A percentile compares a stretch with the other conserved stretches of the same genome.
Evolutionary conservation across 805 yeast species (phyloP).

Genomic region (Yarrowia phangngaensis): DNA sequence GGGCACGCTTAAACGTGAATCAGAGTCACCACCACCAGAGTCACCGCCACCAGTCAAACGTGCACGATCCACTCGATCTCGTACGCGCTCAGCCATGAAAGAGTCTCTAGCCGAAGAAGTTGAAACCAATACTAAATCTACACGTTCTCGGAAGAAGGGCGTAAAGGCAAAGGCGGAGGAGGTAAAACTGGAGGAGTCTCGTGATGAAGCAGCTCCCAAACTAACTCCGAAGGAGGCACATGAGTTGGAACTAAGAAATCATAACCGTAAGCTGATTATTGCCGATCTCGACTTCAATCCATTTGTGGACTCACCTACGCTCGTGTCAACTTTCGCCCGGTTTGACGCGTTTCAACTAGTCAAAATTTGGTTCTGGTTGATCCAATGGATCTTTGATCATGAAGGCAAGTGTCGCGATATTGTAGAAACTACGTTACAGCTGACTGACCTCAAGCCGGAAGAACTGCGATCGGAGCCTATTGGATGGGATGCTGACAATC

Average conservation of each 20-base stretch:
- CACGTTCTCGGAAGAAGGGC: too few relatives aligned
- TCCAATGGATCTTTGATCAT: conserved; percentile 30
- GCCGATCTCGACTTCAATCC: conserved; percentile 9
- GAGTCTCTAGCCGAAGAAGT: too few relatives aligned
- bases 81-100: too few relatives aligned
- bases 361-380: conserved; percentile 29
- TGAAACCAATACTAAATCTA: too few relatives aligned
- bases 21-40: background rate
- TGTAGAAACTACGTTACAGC: background rate
- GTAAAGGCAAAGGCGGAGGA: background rate
- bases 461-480: conserved; percentile 9
- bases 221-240: background rate
- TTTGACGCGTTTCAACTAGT: conserved; percentile 3
- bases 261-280: background rate
- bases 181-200: background rate
- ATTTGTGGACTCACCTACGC: background rate
- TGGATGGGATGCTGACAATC: conserved; percentile 5
- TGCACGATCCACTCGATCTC: conserved; percentile 7
- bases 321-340: background rate
- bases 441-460: conserved; percentile 3
- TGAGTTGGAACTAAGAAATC: background rate
- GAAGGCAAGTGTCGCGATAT: conserved; percentile 19
- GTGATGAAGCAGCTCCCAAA: background rate
- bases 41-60: conserved; percentile 7
- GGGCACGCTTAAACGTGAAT: too few relatives aligned